Evolutionary conservation across 2,329 filamentous ascomycete species (phyloP).

Genomic region (Thielaviopsis punctulata): DNA sequence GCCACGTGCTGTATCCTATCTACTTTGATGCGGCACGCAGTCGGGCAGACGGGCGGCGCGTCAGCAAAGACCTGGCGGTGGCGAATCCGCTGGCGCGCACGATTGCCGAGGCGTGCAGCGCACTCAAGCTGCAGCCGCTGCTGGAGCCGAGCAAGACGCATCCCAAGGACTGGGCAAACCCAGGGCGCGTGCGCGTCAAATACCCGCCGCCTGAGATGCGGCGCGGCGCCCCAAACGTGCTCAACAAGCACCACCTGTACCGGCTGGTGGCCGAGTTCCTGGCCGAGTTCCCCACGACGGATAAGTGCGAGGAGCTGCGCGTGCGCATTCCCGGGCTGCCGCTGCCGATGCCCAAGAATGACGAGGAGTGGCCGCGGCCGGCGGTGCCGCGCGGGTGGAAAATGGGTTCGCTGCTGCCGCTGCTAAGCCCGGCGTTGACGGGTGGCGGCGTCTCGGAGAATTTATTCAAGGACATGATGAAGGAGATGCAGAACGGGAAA

Average conservation of each 20-base stretch:
- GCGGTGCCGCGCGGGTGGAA: constrained; percentile 81
- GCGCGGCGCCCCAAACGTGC: constrained; percentile 29
- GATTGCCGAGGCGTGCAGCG: constrained; percentile 70
- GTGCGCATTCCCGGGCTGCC: constrained; percentile 59
- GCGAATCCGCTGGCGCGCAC: constrained; percentile 74
- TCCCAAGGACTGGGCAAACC: constrained; percentile 95
- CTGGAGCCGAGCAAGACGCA: constrained; percentile 87
- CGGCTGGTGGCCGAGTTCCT: constrained; percentile 63
- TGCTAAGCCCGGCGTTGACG: constrained; percentile 76
- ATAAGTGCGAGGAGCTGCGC: constrained; percentile 47
- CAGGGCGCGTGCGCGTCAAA: constrained; percentile 68
- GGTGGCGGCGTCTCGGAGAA: constrained; percentile 91
- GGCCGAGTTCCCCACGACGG: constrained; percentile 58
- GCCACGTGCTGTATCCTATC: constrained; percentile 81
- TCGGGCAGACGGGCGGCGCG: constrained; percentile 66
- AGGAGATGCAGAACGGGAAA: constrained; percentile 53
- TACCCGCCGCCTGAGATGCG: constrained; percentile 33
- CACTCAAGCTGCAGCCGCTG: constrained; percentile 52
- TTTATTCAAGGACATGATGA: constrained; percentile 92
- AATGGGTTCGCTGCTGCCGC: constrained; percentile 65
- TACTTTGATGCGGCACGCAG: constrained; percentile 75
- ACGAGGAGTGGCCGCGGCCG: constrained; percentile 52
- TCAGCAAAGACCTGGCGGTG: constrained; percentile 55
- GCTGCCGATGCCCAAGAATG: constrained; percentile 38
- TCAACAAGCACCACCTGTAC: constrained; percentile 76